Evolutionary conservation across 371 early-diverging fungal species (phyloP), one percentile per base, ranked within the genome.

Genomic region (Mortierella sp.): DNA sequence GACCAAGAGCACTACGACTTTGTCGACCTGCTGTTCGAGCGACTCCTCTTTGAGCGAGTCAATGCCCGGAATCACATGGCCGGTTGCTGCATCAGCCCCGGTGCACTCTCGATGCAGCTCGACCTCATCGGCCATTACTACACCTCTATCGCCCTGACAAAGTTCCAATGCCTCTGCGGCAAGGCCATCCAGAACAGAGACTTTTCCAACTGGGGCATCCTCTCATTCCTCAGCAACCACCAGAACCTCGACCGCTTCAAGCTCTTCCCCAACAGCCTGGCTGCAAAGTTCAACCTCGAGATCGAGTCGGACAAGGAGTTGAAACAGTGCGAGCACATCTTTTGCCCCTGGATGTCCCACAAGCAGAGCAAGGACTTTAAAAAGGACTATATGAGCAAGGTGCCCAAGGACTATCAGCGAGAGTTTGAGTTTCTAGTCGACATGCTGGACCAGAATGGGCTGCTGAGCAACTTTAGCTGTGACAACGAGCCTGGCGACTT

Each of bases 1-100:
- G 63, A 64, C 7, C 71, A 37, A n/a, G 64, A 71, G 64, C 26
- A 34, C 34, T 55, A 55, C 16, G 39, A 34, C 14, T 71, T 71
- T 45, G 40, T 71, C 39, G 64, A 71, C 47, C n/a, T 45, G 11
- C 71, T 71, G 34, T 71, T 71, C 40, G 71, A 71, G 39, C 61
- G 71, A 16, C 48, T 71, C 22, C 64, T 71, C 40, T 71, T 64
- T 19, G 71, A 71, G 26, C 40, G 40, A 1, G 40, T 64, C 26
- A 48, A 26, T 14, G 2, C 61, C 24, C 43, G 40, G 16, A 64
- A 47, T 31, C 39, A 41, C 3, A 26, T 4, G 0, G 39, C 13
- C 2, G 64, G 71, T 9, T 71, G 71, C 29, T 71, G 71, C 24
- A 71, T 71, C 64, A 64, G 26, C 26, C 71, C 71, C 9, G 47